phyloP scores from a whole-genome alignment of 2,329 filamentous ascomycete genomes.

The Hypoxylon sp. region DNA sequence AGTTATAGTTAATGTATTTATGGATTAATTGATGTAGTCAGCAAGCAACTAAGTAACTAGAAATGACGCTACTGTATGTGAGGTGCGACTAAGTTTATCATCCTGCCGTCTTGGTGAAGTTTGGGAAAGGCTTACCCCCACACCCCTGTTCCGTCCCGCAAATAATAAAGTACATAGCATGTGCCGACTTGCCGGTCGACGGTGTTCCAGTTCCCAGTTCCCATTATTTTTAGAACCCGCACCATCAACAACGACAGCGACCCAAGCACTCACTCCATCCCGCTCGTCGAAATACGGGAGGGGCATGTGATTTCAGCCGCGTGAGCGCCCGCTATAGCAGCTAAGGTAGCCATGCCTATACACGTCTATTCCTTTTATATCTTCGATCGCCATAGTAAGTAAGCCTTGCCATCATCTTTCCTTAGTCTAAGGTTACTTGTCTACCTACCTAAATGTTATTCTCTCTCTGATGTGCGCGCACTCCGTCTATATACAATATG shows the following conservation, averaged over 20 bases:
- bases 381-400: conserved; percentile 95
- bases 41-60: conserved; percentile 1
- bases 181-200: conserved; percentile 42
- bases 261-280: conserved; percentile 16
- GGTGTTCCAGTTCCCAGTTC: conserved; percentile 24
- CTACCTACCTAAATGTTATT: neutral
- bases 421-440: neutral
- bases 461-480: neutral
- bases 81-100: conserved; percentile 16
- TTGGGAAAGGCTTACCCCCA: conserved; percentile 19
- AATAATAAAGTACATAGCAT: conserved; percentile 26
- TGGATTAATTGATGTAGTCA: neutral
- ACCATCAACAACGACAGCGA: conserved; percentile 14
- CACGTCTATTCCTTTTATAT: conserved; percentile 96
- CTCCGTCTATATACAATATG: neutral
- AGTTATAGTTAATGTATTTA: neutral
- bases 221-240: conserved; percentile 43
- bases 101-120: conserved; percentile 15
- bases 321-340: conserved; percentile 33
- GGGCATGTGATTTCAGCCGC: conserved; percentile 51
- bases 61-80: conserved; percentile 25
- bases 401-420: neutral
- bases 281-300: conserved; percentile 26
- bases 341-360: conserved; percentile 75
- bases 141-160: conserved; percentile 39